phyloP scores from a whole-genome alignment of 345 rosid species.

The Bruguiera gymnorhiza region DNA sequence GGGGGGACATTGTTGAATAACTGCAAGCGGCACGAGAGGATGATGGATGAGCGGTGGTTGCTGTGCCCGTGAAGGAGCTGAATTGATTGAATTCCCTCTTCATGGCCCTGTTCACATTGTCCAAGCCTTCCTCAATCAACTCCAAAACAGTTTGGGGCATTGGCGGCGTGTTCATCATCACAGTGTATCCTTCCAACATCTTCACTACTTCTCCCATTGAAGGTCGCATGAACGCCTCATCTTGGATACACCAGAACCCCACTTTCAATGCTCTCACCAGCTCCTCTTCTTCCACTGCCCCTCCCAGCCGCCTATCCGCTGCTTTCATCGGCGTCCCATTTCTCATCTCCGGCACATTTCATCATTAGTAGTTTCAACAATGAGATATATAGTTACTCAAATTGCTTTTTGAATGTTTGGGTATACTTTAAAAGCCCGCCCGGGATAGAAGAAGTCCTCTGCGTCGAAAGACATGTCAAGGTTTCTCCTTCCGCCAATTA shows the following conservation, averaged over 20 bases:
- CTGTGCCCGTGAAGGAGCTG: slow-evolving; percentile 44
- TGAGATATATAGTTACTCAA: neutral
- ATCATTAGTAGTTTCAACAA: neutral
- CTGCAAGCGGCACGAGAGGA: slow-evolving; percentile 78
- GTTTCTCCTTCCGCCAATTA: slow-evolving; percentile 31
- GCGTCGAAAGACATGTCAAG: slow-evolving; percentile 29
- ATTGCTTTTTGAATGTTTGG: neutral
- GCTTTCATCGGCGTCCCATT: slow-evolving; percentile 23
- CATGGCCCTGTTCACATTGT: slow-evolving; percentile 79
- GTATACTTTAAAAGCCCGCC: slow-evolving; percentile 78
- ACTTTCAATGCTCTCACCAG: slow-evolving; percentile 23
- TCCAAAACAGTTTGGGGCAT: slow-evolving; percentile 86
- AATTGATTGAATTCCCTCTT: slow-evolving; percentile 57
- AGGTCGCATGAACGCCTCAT: slow-evolving; percentile 29
- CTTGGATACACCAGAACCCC: slow-evolving; percentile 36
- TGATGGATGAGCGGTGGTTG: slow-evolving; percentile 27
- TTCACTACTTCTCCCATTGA: slow-evolving; percentile 35
- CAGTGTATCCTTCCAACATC: slow-evolving; percentile 26
- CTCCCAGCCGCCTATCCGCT: slow-evolving; percentile 21
- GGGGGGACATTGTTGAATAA: slow-evolving; percentile 87
- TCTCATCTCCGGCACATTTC: slow-evolving; percentile 16
- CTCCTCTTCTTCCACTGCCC: slow-evolving; percentile 29
- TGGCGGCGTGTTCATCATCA: slow-evolving; percentile 53
- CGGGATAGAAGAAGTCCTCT: slow-evolving; percentile 67
- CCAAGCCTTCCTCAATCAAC: slow-evolving; percentile 77